Base-by-base conservation (phyloP, 1,139 yeast genomes). In the Debaryomycetaceae sp. region DNA sequence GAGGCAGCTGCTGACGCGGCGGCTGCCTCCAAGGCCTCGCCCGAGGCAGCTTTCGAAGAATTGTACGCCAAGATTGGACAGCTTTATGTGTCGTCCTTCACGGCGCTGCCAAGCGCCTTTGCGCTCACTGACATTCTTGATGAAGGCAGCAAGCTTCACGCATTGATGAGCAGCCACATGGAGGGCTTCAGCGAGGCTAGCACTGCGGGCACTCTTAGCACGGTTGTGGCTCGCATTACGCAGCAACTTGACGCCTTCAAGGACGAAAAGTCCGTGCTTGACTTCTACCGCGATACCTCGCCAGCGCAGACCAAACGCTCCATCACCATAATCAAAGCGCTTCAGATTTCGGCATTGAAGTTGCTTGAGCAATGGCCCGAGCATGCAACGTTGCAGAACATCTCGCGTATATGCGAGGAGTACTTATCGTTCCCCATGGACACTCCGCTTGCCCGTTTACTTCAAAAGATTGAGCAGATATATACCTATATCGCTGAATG, bases 291-390 rank as follows among this genome's bases (percentile, higher is more conserved):
- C 32, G 89, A 81, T n/a, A 61, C 74, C 11, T 74, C 77, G 28
- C 65, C 77, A 5, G 51, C 55, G 3, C 95, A 88, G 48, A 71
- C 83, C 1, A 69, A 68, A 37, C 60, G 56, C 26, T 85, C 94
- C 1, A 71, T 79, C 29, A 50, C 49, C 2, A 49, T 81, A 2
- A 61, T 84, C 7, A 58, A 69, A 9, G 63, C 59, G 2, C 54
- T 88, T 6, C 63, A 70, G 40, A 51, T 55, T 3, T 58, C 74
- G 3, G 74, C 75, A 3, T 45, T 54, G 11, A 62, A 61, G n/a
- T 55, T 85, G 17, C 53, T 83, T 11, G 59, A 58, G 15, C 77
- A 79, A 48, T 91, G 96, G 96, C 97, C 98, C 1, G 98, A 93
- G 46, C 96, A 93, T 61, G 93, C 94, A 1, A 86, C 95, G 1